Evolutionary conservation across 1,139 yeast species (phyloP).

Genomic region (Geotrichum restrictum): DNA sequence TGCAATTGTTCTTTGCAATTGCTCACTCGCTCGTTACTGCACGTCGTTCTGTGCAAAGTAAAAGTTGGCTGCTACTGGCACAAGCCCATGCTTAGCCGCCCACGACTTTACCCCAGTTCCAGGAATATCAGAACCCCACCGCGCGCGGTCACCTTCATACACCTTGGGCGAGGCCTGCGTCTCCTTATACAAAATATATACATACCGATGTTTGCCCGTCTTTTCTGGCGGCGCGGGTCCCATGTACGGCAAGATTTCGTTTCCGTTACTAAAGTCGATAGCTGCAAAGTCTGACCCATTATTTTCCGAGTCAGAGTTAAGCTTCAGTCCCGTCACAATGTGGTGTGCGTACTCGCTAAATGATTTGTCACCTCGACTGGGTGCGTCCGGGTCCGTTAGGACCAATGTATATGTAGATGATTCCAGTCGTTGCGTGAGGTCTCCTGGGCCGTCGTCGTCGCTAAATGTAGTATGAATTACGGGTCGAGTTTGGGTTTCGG

Average conservation of each 20-base stretch:
- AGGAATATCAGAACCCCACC: slow-evolving; percentile 81
- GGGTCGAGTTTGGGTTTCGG: slow-evolving; percentile 64
- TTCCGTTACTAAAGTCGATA: slow-evolving; percentile 34
- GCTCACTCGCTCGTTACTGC: slow-evolving; percentile 36
- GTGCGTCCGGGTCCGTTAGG: slow-evolving; percentile 92
- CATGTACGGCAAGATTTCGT: slow-evolving; percentile 47
- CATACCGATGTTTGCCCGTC: slow-evolving; percentile 81
- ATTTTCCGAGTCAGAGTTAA: slow-evolving; percentile 36
- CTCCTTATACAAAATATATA: slow-evolving; percentile 70
- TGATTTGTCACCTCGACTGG: slow-evolving; percentile 71
- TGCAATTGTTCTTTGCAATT: background rate
- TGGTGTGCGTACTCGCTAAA: slow-evolving; percentile 89
- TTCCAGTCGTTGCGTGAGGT: background rate
- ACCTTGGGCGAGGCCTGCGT: slow-evolving; percentile 34
- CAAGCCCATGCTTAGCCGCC: slow-evolving; percentile 60
- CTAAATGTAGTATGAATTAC: slow-evolving; percentile 62
- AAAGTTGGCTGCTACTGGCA: slow-evolving; percentile 72
- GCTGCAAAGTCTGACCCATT: slow-evolving; percentile 41
- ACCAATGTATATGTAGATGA: slow-evolving; percentile 67
- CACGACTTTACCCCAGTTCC: slow-evolving; percentile 74
- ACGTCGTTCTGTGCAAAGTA: slow-evolving; percentile 66
- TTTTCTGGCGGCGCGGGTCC: slow-evolving; percentile 86
- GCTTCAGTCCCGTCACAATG: slow-evolving; percentile 60
- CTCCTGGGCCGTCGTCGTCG: slow-evolving; percentile 31
- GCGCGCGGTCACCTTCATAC: slow-evolving; percentile 60